Base-by-base conservation (phyloP, 2,329 filamentous ascomycete species). In the Arthrocladium fulminans region DNA sequence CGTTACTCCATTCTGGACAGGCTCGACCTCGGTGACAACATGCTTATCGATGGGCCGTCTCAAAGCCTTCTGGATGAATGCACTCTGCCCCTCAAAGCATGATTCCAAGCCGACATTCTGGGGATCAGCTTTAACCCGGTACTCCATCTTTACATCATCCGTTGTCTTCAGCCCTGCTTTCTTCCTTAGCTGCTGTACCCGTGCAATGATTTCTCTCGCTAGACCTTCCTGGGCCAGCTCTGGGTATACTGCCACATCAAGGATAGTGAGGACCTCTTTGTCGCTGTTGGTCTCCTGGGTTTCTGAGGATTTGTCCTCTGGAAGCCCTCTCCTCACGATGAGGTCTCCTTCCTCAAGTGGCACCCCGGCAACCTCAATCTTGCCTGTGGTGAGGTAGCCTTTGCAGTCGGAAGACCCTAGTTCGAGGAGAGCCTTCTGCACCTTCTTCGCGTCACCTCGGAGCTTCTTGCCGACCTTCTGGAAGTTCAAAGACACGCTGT, bases 91-190 rank as follows among this genome's bases (percentile, higher is more conserved):
- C 55, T 78, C 73, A 61, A 94, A 88, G 2, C 82, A 81, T 47
- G 76, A 73, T 49, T 76, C 79, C 20, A 95, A 66, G 3, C 86
- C 87, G 51, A 89, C 75, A 38, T 79, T 76, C 2, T 92, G 85
- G 0, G 86, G 85, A 61, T 95, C 88, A 6, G 79, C 76, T 42
- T 94, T 69, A 3, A 97, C 80, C 50, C 75, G 76, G 70, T 95
- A 97, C 66, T 94, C 86, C 86, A 98, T 95, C 70, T 84, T 86
- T 54, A 98, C 83, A 62, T 97, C 92, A 62, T 98, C 92, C 0
- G 90, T 97, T 1, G 88, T 81, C 54, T 89, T 80, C 45, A 98
- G 74, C 0, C 88, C 88, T 6, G 89, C 89, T 73, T 92, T 92
- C 79, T 98, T 98, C 56, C 92, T 82, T 54, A 97, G 74, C 57